Evolutionary conservation across 2,329 filamentous ascomycete genomes (phyloP), one percentile per base, ranked within the genome.

Genomic region (Periconia sp.): DNA sequence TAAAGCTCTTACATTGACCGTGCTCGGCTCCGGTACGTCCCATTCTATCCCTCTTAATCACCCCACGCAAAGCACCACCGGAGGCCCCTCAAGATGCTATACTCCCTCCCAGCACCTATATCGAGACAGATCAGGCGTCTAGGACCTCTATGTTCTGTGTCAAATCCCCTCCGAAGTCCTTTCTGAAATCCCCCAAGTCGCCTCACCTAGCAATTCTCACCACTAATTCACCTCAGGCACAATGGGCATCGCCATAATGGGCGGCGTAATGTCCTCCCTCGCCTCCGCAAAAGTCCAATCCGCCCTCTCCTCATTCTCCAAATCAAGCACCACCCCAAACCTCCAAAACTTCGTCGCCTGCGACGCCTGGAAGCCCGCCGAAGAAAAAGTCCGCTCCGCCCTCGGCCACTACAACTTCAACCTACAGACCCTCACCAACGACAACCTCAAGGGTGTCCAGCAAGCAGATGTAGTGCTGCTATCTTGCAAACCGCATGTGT

Each of bases 181-280:
- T n/a, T n/a, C n/a, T n/a, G n/a, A n/a, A n/a, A n/a, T n/a, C n/a
- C n/a, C n/a, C n/a, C n/a, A n/a, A n/a, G n/a, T n/a, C n/a, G n/a
- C n/a, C n/a, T n/a, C n/a, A n/a, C n/a, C n/a, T n/a, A n/a, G n/a
- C n/a, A n/a, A n/a, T n/a, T n/a, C n/a, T n/a, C 16, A 18, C 34
- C 31, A 45, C 37, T 25, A 39, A 48, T 30, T 28, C 16, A 18
- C 30, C 11, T 25, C 57, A 91, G 87, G 89, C 54, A 92, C 85
- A 39, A 88, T 95, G 83, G 90, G 90, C 46, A 88, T 89, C 48
- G 89, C 89, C 44, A 92, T 95, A 56, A 81, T 95, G 43, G 85
- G 82, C 40, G 90, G 89, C 52, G 86, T 96, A 63, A 81, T 95
- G 56, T 77, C 82, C 47, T 88, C 87, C 9, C 79, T 94, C 31